Evolutionary conservation across 352 stramenopile species (phyloP).

Genomic region (Globisporangium mamillatum): DNA sequence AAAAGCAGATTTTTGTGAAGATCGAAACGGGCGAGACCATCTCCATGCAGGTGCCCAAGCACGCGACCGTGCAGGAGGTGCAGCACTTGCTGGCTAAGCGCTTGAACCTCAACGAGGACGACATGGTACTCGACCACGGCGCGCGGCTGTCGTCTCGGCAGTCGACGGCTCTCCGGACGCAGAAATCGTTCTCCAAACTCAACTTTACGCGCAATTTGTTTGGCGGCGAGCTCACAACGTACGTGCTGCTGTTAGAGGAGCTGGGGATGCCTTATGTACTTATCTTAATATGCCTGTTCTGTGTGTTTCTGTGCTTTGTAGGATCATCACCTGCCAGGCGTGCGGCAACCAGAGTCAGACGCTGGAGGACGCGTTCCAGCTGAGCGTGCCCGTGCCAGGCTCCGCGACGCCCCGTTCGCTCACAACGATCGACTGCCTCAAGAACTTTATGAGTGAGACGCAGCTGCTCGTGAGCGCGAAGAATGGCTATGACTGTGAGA

Average conservation of each 20-base stretch:
- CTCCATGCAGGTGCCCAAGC: slow-evolving; percentile 47
- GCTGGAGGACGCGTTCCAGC: slow-evolving; percentile 55
- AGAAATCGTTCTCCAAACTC: slow-evolving; percentile 42
- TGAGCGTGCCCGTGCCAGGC: slow-evolving; percentile 56
- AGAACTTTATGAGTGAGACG: slow-evolving; percentile 48
- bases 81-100: slow-evolving; percentile 52
- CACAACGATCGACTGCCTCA: slow-evolving; percentile 42
- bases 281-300: not conserved
- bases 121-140: slow-evolving; percentile 46
- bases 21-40: slow-evolving; percentile 59
- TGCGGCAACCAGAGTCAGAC: slow-evolving; percentile 55
- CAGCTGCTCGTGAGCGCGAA: slow-evolving; percentile 43
- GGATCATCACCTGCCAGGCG: slow-evolving; percentile 39
- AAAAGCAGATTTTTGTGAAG: slow-evolving; percentile 67
- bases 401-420: slow-evolving; percentile 14
- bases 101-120: slow-evolving; percentile 48
- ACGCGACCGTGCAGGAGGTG: slow-evolving; percentile 46
- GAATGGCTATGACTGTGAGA: slow-evolving; percentile 73
- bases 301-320: slow-evolving; percentile 8
- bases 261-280: not conserved
- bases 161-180: slow-evolving; percentile 22
- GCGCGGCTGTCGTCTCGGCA: slow-evolving; percentile 14
- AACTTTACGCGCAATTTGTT: slow-evolving; percentile 68
- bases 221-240: slow-evolving; percentile 51
- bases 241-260: slow-evolving; percentile 13